Evolutionary conservation across 1,284 basidiomycete species (phyloP), one percentile per base, ranked within the genome.

Genomic region (Coniferiporia weirii): DNA sequence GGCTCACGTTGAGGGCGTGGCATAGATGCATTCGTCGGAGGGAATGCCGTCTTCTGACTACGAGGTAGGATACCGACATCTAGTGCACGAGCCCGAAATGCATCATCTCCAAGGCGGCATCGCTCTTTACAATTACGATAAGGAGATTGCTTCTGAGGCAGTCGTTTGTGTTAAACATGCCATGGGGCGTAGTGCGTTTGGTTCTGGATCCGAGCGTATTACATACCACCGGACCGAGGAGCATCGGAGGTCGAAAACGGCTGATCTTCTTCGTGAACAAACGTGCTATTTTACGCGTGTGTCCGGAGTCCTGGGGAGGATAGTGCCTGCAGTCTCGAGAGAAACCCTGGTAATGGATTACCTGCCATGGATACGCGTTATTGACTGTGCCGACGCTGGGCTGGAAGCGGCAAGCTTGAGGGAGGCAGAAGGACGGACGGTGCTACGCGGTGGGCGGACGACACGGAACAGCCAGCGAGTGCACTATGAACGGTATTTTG

Each of bases 281-380:
- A 72, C 76, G 71, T 72, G 68, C 59, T 75, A 79, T 69, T 75
- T 75, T 38, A 44, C 50, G 57, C 34, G 57, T 38, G 57, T 59
- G 53, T 59, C 57, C 57, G 53, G 49, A 20, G 78, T 82, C 63
- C 71, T 80, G 54, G 75, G 74, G 57, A 68, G 72, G 17, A 63
- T 73, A 36, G 71, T 79, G 49, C 70, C 72, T 68, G 61, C 66
- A 9, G 63, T 70, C 9, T 62, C 71, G 52, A 70, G 78, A 60
- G 68, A 79, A 57, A 75, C 76, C 46, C 71, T 85, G 52, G 75
- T 81, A 65, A 70, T 87, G 66, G 90, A 95, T 53, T 89, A 91
- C 68, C 75, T 83, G 62, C 87, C 93, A 27, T 81, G 79, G 70
- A 73, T 94, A 46, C 78, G 85, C 58, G 66, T 74, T 57, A 89